phyloP scores from a whole-genome alignment of 768 basidiomycete genomes.

The Lanmaoa pseudosensibilis region DNA sequence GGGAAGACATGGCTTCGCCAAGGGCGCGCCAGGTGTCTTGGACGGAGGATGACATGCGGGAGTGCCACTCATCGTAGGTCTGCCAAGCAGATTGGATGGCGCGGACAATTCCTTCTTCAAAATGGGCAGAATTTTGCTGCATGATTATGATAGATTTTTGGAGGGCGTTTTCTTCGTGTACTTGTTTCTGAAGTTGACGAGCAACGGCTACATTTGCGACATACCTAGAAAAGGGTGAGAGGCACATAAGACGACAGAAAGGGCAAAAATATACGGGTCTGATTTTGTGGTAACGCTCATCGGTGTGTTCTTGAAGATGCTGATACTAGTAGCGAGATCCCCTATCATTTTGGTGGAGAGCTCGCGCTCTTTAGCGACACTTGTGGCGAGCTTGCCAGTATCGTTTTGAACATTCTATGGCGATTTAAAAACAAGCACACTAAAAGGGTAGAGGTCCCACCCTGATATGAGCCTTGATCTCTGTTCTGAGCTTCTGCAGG shows the following conservation, averaged over 20 bases:
- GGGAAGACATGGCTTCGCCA: conserved; percentile 69
- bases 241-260: neutral
- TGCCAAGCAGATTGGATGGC: conserved; percentile 96
- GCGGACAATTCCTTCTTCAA: conserved; percentile 95
- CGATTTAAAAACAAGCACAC: neutral
- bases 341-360: conserved; percentile 81
- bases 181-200: conserved; percentile 85
- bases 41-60: conserved; percentile 71
- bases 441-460: conserved; percentile 35
- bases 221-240: conserved; percentile 41
- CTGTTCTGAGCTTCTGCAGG: conserved; percentile 88
- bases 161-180: conserved; percentile 95
- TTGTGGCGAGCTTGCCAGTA: conserved; percentile 87
- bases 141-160: conserved; percentile 98
- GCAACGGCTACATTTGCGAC: conserved; percentile 70
- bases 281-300: conserved; percentile 68
- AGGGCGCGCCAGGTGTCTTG: conserved; percentile 76
- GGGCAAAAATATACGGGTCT: conserved; percentile 11
- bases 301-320: conserved; percentile 94
- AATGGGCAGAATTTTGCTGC: conserved; percentile 96
- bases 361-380: conserved; percentile 89
- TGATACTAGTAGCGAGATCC: conserved; percentile 83
- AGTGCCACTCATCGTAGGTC: conserved; percentile 93
- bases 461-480: conserved; percentile 98
- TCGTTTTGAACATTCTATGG: conserved; percentile 88